These are phyloP conservation scores for Paraconiothyrium sp. DNA, from an alignment of 2,329 filamentous ascomycete species.

Conservation along the genomic window DNA sequence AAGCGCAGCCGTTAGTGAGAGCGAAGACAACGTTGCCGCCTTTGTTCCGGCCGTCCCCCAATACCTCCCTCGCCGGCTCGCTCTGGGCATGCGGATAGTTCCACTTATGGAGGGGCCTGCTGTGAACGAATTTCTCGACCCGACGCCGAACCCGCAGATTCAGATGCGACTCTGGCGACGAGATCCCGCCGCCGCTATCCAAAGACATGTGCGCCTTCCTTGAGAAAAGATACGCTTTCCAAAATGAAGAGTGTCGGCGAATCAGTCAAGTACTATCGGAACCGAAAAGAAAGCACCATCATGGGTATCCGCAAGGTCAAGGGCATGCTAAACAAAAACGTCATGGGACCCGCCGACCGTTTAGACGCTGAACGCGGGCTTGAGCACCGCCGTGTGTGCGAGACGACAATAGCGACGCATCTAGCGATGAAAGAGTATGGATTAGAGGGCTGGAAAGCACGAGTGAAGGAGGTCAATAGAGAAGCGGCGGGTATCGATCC, in stretches of 20 bases:
- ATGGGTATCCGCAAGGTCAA: slow-evolving; percentile 14
- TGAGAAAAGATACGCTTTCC: background rate
- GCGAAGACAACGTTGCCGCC: slow-evolving; percentile 1
- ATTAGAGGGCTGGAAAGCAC: background rate
- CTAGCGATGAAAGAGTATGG: background rate
- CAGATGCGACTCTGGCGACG: slow-evolving; percentile 20
- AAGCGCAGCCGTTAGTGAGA: slow-evolving; percentile 13
- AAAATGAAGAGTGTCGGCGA: background rate
- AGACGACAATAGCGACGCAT: background rate
- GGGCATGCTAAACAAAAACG: slow-evolving; percentile 13
- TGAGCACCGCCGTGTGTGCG: background rate
- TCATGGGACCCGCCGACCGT: background rate
- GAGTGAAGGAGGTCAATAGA: background rate
- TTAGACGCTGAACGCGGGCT: background rate
- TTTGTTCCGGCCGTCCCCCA: slow-evolving; percentile 1
- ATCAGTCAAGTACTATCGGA: background rate
- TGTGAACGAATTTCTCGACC: slow-evolving; percentile 15
- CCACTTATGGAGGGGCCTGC: background rate
- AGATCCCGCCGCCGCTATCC: slow-evolving; percentile 15
- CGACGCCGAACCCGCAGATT: slow-evolving; percentile 4
- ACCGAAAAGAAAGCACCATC: slow-evolving; percentile 1
- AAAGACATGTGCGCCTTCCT: slow-evolving; percentile 3
- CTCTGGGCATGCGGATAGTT: background rate
- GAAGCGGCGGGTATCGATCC: background rate
- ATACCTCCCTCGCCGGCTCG: slow-evolving; percentile 3